Base-by-base conservation (phyloP, 1,139 yeast species). In the Blastobotrys ciferrii region DNA sequence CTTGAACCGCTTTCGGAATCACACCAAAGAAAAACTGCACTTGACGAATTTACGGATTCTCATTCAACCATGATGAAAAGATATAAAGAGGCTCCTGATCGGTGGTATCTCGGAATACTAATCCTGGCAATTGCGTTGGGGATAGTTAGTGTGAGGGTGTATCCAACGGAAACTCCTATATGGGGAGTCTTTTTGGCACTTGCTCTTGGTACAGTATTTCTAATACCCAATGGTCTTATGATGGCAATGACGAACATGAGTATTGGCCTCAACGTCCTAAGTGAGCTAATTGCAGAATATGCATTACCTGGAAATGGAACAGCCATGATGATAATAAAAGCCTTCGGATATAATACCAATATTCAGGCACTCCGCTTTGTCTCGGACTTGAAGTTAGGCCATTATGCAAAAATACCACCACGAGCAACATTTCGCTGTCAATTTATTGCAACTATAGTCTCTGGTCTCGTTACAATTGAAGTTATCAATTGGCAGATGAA, bases 231-330 rank as follows among this genome's bases (percentile, higher is more conserved):
- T 71, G 53, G 69, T 68, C 39, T 71, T 69, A 38, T 69, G 73
- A 55, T 73, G 65, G 59, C 74, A 80, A 23, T 74, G 73, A 79
- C 86, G 2, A 82, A 82, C 38, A 67, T 70, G 52, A 62, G 70
- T 19, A 68, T 80, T 75, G 81, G 82, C 31, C 69, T 81, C 52
- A 80, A 80, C 54, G 81, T 82, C 3, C 65, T 82, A 53, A 80
- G 78, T 37, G 85, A 82, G 61, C 68, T 82, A 56, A 74, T 82
- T 51, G 70, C 78, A 46, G 87, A 87, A 18, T 80, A 80, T 57
- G 82, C 83, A 2, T 55, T 81, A 32, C 86, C 84, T 28, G 84
- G 84, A 44, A 80, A 81, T 49, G 83, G 82, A 39, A 67, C 73
- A 44, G 86, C 86, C 1, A 65, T 80, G 54, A 80, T 77, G 75